Conservation (phyloP, 1,284 basidiomycete genomes). For the Sporisorium graminicola region DNA sequence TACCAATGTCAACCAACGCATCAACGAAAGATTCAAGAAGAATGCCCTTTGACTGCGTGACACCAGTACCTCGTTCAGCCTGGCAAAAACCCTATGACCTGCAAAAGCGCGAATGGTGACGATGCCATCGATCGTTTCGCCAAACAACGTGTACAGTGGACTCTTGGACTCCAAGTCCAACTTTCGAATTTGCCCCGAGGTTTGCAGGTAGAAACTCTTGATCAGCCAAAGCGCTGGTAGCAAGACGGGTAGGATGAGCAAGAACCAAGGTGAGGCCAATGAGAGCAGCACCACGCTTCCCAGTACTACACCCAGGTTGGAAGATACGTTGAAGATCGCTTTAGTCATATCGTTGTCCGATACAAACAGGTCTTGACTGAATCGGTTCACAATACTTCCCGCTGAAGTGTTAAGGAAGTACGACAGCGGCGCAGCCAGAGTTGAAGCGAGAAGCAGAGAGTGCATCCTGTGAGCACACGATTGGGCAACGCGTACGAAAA, state of each 20-base stretch:
- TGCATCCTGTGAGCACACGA: slow-evolving; percentile 2
- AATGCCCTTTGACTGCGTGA: slow-evolving; percentile 9
- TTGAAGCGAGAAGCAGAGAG: background rate
- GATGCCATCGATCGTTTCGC: slow-evolving; percentile 80
- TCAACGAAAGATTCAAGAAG: slow-evolving; percentile 9
- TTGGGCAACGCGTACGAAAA: background rate
- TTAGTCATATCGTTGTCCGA: background rate
- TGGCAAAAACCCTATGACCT: slow-evolving; percentile 79
- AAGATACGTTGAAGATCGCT: background rate
- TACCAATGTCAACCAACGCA: slow-evolving; percentile 2
- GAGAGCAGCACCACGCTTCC: slow-evolving; percentile 2
- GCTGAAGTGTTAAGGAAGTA: background rate
- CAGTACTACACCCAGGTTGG: background rate
- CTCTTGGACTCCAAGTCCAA: slow-evolving; percentile 53
- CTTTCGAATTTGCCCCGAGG: slow-evolving; percentile 18
- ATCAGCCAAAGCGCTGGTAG: slow-evolving; percentile 39
- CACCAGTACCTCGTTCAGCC: slow-evolving; percentile 9
- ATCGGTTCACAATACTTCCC: background rate
- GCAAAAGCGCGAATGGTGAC: slow-evolving; percentile 87
- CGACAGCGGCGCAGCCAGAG: background rate
- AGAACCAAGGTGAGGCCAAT: slow-evolving; percentile 43
- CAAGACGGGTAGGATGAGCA: slow-evolving; percentile 27
- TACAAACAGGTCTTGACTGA: background rate
- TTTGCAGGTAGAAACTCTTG: slow-evolving; percentile 45
- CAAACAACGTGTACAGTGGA: slow-evolving; percentile 52